Percentiles rank a stretch among this genome's conserved stretches.
These are phyloP conservation scores for Beauveria pseudobassiana DNA, from an alignment of 2,329 filamentous ascomycete species.

Conservation along the genomic window DNA sequence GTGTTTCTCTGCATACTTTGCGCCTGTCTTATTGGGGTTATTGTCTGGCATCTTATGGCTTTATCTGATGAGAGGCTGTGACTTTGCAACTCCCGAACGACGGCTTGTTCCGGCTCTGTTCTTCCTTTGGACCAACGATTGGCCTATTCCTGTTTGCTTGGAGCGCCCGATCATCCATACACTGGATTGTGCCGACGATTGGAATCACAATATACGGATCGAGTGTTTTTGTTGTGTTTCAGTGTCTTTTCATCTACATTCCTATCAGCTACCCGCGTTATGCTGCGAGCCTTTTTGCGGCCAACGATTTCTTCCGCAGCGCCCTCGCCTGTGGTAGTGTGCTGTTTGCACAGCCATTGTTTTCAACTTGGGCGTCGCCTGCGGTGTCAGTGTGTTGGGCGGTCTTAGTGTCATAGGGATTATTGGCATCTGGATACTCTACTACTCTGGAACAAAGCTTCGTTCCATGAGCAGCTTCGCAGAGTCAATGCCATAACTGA, in stretches of 20 bases:
- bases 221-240: constrained; percentile 47
- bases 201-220: constrained; percentile 48
- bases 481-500: too few relatives aligned
- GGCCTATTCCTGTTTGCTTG: constrained; percentile 55
- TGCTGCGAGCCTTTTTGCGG: constrained; percentile 52
- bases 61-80: constrained; percentile 43
- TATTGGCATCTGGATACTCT: constrained; percentile 51
- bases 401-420: constrained; percentile 46
- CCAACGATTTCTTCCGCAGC: constrained; percentile 51
- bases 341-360: constrained; percentile 53
- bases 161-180: constrained; percentile 43
- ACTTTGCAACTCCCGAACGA: constrained; percentile 43
- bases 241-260: constrained; percentile 55
- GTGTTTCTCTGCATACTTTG: constrained; percentile 55
- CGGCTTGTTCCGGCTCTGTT: constrained; percentile 48
- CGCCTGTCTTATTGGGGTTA: constrained; percentile 45
- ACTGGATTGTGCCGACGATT: constrained; percentile 48
- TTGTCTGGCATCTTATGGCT: constrained; percentile 44
- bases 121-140: constrained; percentile 45
- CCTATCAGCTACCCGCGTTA: constrained; percentile 48
- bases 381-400: constrained; percentile 49
- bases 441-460: constrained; percentile 46
- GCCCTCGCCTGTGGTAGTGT: constrained; percentile 53
- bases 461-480: constrained; percentile 53
- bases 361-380: constrained; percentile 50